Percentiles rank a stretch among this genome's conserved stretches.
Evolutionary conservation across 805 yeast genomes (phyloP).

Genomic region (Candida silvatica): DNA sequence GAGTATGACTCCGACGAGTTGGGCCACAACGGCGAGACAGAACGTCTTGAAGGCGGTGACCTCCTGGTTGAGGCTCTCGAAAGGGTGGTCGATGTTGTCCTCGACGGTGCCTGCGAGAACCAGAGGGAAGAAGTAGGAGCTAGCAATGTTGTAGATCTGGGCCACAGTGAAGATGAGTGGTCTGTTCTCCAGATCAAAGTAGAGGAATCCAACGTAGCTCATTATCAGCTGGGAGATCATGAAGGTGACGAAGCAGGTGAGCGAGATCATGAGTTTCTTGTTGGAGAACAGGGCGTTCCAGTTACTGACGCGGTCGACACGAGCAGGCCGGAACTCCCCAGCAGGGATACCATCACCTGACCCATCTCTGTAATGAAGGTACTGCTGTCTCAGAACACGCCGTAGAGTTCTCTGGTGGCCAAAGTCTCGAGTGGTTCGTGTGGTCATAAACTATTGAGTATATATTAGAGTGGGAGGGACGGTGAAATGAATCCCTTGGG

Average conservation of each 20-base stretch:
- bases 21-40: constrained; percentile 11
- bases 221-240: constrained; percentile 19
- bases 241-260: constrained; percentile 13
- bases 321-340: too few relatives aligned
- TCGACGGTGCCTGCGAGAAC: constrained; percentile 15
- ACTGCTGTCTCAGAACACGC: constrained; percentile 5
- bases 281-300: constrained; percentile 20
- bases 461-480: too few relatives aligned
- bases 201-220: constrained; percentile 21
- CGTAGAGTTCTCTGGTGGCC: constrained; percentile 5
- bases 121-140: constrained; percentile 21
- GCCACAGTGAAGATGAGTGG: constrained; percentile 17
- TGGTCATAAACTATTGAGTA: too few relatives aligned
- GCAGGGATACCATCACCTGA: not conserved
- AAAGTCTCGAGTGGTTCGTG: constrained; percentile 6
- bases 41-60: constrained; percentile 15
- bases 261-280: constrained; percentile 11
- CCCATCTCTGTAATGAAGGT: too few relatives aligned
- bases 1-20: constrained; percentile 12
- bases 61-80: constrained; percentile 16
- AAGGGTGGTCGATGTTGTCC: constrained; percentile 17
- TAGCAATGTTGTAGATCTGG: constrained; percentile 16
- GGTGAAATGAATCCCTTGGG: too few relatives aligned
- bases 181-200: constrained; percentile 17
- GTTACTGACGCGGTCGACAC: constrained; percentile 16